These are phyloP conservation scores for Prunus campanulata DNA, from an alignment of 306 rosid species.

Conservation along the genomic window DNA sequence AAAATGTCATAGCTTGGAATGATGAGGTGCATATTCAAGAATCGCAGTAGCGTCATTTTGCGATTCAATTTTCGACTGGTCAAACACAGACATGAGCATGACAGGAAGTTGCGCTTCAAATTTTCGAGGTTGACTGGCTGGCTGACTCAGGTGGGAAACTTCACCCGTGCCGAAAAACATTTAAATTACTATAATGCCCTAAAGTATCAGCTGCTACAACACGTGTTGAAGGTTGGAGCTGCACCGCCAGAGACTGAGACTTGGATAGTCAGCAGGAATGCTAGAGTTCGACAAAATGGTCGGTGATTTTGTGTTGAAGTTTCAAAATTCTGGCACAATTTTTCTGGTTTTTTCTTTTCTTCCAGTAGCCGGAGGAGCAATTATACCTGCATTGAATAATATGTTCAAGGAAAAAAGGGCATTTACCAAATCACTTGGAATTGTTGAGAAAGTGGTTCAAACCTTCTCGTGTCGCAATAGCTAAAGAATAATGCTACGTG, in stretches of 20 bases:
- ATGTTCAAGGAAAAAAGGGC: neutral
- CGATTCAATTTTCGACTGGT: neutral
- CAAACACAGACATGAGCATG: neutral
- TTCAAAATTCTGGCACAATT: neutral
- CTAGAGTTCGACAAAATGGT: neutral
- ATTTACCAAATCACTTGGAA: neutral
- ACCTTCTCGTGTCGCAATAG: neutral
- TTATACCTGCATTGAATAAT: constrained; percentile 2
- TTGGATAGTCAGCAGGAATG: neutral
- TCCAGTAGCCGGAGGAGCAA: neutral
- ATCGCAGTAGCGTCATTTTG: no score
- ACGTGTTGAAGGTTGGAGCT: neutral
- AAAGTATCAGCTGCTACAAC: neutral
- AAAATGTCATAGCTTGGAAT: no score
- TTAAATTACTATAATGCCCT: neutral
- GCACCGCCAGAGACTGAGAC: neutral
- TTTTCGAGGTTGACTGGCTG: constrained; percentile 4
- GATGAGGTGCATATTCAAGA: neutral
- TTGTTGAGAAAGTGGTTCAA: neutral
- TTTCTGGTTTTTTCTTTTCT: no score
- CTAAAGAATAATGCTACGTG: neutral
- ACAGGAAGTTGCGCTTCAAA: neutral
- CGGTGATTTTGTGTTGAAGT: neutral
- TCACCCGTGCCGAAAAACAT: neutral
- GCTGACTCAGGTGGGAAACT: neutral